Evolutionary conservation across 164 flowering plant genomes (phyloP).

Genomic region (Liquidambar formosana): DNA sequence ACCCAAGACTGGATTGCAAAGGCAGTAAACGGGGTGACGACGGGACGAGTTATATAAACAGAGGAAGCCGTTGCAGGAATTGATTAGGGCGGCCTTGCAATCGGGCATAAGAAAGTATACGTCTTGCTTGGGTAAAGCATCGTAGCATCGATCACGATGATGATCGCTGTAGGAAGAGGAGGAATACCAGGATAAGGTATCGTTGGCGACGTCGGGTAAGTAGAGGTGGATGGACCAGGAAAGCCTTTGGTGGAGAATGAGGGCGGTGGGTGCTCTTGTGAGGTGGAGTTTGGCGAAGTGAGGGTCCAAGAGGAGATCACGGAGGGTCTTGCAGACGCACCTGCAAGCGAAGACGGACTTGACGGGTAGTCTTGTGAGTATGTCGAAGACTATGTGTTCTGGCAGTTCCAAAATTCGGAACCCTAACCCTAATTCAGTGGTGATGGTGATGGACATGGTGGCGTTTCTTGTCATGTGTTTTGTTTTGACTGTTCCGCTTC

Average conservation of each 20-base stretch:
- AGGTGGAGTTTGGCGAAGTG: slow-evolving; percentile 13
- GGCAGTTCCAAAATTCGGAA: slow-evolving; percentile 21
- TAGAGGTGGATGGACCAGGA: too few species aligned
- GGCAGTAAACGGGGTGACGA: slow-evolving; percentile 1
- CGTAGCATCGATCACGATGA: neutral
- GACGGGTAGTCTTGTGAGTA: slow-evolving; percentile 28
- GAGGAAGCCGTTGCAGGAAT: slow-evolving; percentile 30
- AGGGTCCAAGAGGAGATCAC: slow-evolving; percentile 11
- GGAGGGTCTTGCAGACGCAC: slow-evolving; percentile 25
- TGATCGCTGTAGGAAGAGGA: slow-evolving; percentile 3
- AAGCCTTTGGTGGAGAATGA: slow-evolving; percentile 11
- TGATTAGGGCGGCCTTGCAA: slow-evolving; percentile 9
- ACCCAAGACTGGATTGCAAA: slow-evolving; percentile 30
- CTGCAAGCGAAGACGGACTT: slow-evolving; percentile 20
- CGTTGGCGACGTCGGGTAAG: too few species aligned
- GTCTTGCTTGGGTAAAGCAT: neutral
- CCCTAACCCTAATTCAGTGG: too few species aligned
- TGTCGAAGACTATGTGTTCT: slow-evolving; percentile 8
- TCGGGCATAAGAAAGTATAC: slow-evolving; percentile 7
- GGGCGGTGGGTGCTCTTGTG: slow-evolving; percentile 9
- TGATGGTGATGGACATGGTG: too few species aligned
- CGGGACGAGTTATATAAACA: slow-evolving; percentile 17
- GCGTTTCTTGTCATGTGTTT: too few species aligned
- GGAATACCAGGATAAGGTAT: too few species aligned
- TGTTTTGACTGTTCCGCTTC: too few species aligned